A percentile compares a stretch with the other conserved stretches of the same genome.
phyloP scores from a whole-genome alignment of 2,329 filamentous ascomycete species.

The Sarocladium kiliense region DNA sequence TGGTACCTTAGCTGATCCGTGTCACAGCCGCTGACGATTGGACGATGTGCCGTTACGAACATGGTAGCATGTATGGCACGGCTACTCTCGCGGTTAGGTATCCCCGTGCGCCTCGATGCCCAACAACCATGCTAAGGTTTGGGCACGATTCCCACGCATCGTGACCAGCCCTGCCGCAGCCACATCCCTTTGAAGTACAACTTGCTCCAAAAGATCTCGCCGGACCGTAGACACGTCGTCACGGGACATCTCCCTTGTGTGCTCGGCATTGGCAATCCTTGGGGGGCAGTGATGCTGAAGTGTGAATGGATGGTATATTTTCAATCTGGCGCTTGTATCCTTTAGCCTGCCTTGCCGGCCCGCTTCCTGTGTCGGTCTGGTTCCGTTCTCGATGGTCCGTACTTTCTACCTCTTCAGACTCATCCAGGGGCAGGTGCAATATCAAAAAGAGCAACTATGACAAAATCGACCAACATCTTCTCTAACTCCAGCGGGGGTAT shows the following conservation, averaged over 20 bases:
- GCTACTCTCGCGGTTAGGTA: background rate
- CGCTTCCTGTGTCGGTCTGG: background rate
- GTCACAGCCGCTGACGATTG: no score
- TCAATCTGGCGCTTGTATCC: background rate
- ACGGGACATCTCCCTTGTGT: no score
- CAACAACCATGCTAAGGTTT: background rate
- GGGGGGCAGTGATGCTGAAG: no score
- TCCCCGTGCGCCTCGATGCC: background rate
- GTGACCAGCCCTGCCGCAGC: no score
- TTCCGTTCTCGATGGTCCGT: background rate
- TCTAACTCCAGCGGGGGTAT: constrained; percentile 1
- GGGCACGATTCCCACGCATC: no score
- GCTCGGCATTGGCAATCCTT: no score
- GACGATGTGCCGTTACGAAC: no score
- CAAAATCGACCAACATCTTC: background rate
- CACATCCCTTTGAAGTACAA: no score
- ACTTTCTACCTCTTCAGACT: background rate
- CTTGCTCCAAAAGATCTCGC: no score
- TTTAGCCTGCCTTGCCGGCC: background rate
- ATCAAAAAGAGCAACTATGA: background rate
- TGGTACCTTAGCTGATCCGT: no score
- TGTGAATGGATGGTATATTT: background rate
- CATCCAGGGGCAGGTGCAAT: background rate
- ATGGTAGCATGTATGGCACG: background rate
- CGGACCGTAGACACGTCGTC: no score